Evolutionary conservation across 768 basidiomycete genomes (phyloP).

Genomic region (Leucosporidium yakuticum): DNA sequence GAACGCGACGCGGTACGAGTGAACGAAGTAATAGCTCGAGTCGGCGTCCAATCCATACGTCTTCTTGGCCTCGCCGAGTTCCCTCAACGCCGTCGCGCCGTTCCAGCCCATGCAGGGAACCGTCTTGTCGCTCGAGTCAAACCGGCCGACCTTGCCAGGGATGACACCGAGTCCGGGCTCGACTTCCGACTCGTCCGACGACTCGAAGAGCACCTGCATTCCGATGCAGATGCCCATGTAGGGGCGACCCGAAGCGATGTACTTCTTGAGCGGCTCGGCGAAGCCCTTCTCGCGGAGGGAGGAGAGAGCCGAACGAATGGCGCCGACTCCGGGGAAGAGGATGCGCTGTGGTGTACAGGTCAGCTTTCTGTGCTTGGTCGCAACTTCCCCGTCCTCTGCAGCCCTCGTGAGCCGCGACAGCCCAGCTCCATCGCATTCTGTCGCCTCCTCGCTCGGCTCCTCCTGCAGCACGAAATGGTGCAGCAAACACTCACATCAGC

Average conservation of each 20-base stretch:
- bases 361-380: not conserved
- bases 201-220: slow-evolving; percentile 88
- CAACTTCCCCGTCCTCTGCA: not conserved
- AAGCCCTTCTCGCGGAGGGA: slow-evolving; percentile 68
- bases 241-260: slow-evolving; percentile 78
- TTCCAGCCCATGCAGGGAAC: slow-evolving; percentile 99
- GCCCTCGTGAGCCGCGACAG: not conserved
- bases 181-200: slow-evolving; percentile 69
- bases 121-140: slow-evolving; percentile 56
- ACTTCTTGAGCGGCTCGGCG: slow-evolving; percentile 69
- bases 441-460: not conserved
- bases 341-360: slow-evolving; percentile 59
- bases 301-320: slow-evolving; percentile 79
- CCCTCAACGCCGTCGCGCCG: slow-evolving; percentile 41
- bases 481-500: slow-evolving; percentile 69
- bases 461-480: not conserved
- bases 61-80: slow-evolving; percentile 51
- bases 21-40: slow-evolving; percentile 92
- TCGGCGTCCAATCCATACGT: slow-evolving; percentile 47
- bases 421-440: not conserved
- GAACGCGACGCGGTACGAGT: slow-evolving; percentile 83
- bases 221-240: slow-evolving; percentile 94
- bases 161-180: slow-evolving; percentile 74
- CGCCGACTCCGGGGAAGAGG: slow-evolving; percentile 93
- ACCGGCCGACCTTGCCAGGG: slow-evolving; percentile 73